Conservation (phyloP, 2,329 filamentous ascomycete genomes). For the Penicillium concentricum region DNA sequence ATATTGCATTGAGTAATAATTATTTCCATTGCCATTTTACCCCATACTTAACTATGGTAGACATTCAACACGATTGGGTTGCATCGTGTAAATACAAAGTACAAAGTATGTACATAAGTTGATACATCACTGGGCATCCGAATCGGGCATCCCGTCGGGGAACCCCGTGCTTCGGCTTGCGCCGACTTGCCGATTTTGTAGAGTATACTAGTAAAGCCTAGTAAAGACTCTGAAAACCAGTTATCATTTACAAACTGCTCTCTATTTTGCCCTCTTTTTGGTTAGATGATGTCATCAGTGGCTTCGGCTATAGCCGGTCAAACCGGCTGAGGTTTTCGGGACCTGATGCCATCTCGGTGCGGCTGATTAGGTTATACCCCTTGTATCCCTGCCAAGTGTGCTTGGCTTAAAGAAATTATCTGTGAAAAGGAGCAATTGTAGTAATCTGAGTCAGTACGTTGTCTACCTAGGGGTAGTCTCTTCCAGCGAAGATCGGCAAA, state of each 20-base stretch:
- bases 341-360: background rate
- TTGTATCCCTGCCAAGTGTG: background rate
- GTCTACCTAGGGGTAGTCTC: background rate
- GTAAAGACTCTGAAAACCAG: too few relatives aligned
- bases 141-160: slow-evolving; percentile 5
- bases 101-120: too few relatives aligned
- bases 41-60: too few relatives aligned
- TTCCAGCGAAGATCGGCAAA: background rate
- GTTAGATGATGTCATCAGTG: background rate
- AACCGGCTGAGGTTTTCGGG: background rate
- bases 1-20: background rate
- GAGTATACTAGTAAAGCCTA: too few relatives aligned
- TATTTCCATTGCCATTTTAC: background rate
- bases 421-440: background rate
- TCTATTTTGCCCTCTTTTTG: too few relatives aligned
- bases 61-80: background rate
- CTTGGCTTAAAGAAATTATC: too few relatives aligned
- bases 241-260: too few relatives aligned
- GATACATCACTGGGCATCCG: background rate
- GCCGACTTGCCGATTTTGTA: background rate
- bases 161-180: background rate
- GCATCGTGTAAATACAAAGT: background rate
- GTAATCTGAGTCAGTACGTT: background rate
- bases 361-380: background rate
- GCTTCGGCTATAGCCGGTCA: background rate